Base-by-base conservation (phyloP, 2,329 filamentous ascomycete genomes). In the Cytospora schulzeri region DNA sequence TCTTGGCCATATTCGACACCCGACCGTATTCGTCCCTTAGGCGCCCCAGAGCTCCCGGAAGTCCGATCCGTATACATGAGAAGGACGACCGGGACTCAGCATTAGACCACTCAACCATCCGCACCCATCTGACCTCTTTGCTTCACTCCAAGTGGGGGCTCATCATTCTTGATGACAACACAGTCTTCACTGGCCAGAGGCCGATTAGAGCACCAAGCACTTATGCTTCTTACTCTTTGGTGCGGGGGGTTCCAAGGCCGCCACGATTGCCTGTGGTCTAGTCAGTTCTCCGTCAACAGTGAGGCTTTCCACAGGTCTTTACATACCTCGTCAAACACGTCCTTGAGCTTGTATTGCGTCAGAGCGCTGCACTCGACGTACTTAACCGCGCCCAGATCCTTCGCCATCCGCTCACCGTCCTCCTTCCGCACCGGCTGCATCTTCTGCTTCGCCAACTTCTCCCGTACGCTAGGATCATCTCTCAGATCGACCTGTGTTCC, bases 351-450 rank as follows among this genome's bases (percentile, higher is more conserved):
- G 82, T 93, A 97, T 82, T 99, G 95, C 68, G 95, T 98, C 77
- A 99, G 81, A 64, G 95, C 95, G 76, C 93, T 97, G 83, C 95
- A 99, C 81, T 99, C 95, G 69, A 98, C 95, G 73, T 99, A 99
- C 83, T 97, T 98, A 73, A 99, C 92, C 6, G 95, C 95, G 67
- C 93, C 93, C n/a, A 98, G 81, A 68, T 98, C 94, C 82, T 94
- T 97, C 3, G 95, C 94, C 92, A 98, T 97, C 71, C 88, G 85
- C 78, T 98, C 94, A 60, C 95, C 95, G 70, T 97, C 93, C 77
- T 97, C 93, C 78, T 91, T 93, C 76, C 88, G 87, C 67, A 99
- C 93, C 3, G 94, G 94, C 62, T 87, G 83, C 94, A 98, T 97
- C 83, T 96, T 96, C 79, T 98, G 94, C 81, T 96, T 96, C 55